Conservation (phyloP, 2,329 filamentous ascomycete species). For the Alternaria viburni region DNA sequence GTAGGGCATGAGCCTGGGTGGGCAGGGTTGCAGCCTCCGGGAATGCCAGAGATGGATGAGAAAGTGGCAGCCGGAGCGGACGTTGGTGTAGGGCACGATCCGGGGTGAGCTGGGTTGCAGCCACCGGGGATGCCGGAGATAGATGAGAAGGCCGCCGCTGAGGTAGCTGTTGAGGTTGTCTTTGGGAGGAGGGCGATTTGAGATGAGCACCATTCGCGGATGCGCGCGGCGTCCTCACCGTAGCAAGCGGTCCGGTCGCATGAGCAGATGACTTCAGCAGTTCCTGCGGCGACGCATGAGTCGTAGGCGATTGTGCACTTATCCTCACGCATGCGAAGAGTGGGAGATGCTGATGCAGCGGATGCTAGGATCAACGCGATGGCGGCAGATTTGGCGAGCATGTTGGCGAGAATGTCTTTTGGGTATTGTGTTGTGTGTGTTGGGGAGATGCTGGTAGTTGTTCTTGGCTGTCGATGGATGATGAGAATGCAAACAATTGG, state of each 20-base stretch:
- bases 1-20: conserved; percentile 5
- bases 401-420: not conserved
- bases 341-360: conserved; percentile 8
- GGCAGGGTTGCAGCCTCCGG: not conserved
- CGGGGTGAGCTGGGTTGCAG: conserved; percentile 5
- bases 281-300: conserved; percentile 14
- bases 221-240: conserved; percentile 15
- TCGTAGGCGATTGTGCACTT: conserved; percentile 14
- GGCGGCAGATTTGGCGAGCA: conserved; percentile 11
- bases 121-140: conserved; percentile 4
- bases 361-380: conserved; percentile 14
- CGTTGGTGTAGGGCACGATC: not conserved
- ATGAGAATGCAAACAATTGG: not conserved
- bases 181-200: conserved; percentile 12
- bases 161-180: conserved; percentile 2
- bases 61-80: not conserved
- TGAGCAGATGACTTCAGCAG: conserved; percentile 14
- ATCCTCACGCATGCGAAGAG: conserved; percentile 8
- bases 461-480: not conserved
- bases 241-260: conserved; percentile 13
- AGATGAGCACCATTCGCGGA: conserved; percentile 15
- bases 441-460: not conserved
- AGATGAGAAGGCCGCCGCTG: not conserved
- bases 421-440: not conserved
- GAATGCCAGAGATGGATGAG: not conserved